phyloP scores from a whole-genome alignment of 768 basidiomycete genomes.

The Boletellus sp. region DNA sequence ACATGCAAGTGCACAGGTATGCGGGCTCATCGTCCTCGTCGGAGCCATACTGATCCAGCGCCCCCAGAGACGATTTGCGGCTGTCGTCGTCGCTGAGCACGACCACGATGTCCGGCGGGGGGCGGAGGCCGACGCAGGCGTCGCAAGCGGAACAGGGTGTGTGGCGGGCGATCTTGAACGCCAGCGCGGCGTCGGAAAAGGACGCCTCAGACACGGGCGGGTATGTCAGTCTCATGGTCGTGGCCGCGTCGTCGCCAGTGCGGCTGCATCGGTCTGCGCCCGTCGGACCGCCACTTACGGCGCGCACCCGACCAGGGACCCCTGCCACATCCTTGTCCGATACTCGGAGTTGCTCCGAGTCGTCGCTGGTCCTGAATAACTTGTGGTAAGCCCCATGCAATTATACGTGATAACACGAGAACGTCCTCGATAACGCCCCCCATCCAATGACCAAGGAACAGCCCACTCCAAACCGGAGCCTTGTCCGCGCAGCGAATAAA shows the following conservation, averaged over 20 bases:
- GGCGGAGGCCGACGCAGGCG: constrained; percentile 68
- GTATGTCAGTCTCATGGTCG: constrained; percentile 61
- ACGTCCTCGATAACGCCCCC: too few species aligned
- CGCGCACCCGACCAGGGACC: too few species aligned
- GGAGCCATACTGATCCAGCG: constrained; percentile 63
- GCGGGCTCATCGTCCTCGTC: constrained; percentile 58
- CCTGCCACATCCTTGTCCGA: too few species aligned
- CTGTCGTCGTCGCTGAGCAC: constrained; percentile 47
- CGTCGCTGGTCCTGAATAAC: too few species aligned
- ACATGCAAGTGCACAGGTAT: constrained; percentile 62
- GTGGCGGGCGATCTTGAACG: constrained; percentile 83
- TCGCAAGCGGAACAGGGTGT: constrained; percentile 64
- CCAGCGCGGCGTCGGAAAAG: constrained; percentile 47
- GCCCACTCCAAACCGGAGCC: too few species aligned
- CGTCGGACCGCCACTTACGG: too few species aligned
- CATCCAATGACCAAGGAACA: too few species aligned
- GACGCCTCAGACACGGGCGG: constrained; percentile 54
- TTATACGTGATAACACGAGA: too few species aligned
- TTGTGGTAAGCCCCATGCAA: too few species aligned
- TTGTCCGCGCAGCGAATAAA: too few species aligned
- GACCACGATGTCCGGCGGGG: constrained; percentile 54
- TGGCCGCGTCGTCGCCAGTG: constrained; percentile 1
- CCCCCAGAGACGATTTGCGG: constrained; percentile 46
- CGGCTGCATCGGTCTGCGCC: too few species aligned
- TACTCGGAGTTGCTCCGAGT: too few species aligned